These are phyloP conservation scores for Nothopassalora personata DNA, from an alignment of 2,329 filamentous ascomycete species.

Conservation along the genomic window DNA sequence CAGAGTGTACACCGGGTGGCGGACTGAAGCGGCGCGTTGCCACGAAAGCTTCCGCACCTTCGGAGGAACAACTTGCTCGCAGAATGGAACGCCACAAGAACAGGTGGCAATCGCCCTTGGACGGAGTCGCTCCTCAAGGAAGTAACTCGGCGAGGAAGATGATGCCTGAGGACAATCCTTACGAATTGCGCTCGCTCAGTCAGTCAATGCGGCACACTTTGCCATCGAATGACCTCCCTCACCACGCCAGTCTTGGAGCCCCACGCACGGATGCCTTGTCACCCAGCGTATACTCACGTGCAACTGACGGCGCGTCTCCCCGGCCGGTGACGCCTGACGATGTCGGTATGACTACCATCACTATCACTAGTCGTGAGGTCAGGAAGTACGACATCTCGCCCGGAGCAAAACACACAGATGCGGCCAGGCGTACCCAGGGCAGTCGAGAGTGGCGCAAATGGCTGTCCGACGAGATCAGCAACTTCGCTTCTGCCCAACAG, in stretches of 20 bases:
- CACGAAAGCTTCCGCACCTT: constrained; percentile 29
- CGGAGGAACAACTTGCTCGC: constrained; percentile 36
- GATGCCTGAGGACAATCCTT: constrained; percentile 28
- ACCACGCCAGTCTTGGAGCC: constrained; percentile 12
- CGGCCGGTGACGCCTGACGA: constrained; percentile 24
- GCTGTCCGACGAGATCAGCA: constrained; percentile 42
- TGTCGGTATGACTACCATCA: constrained; percentile 36
- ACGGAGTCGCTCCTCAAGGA: constrained; percentile 31
- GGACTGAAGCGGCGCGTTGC: constrained; percentile 20
- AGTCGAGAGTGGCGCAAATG: constrained; percentile 45
- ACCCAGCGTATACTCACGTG: constrained; percentile 45
- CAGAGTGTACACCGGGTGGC: constrained; percentile 9
- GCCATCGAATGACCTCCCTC: constrained; percentile 19
- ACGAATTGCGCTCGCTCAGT: constrained; percentile 26
- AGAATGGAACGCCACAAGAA: constrained; percentile 36
- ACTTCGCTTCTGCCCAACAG: constrained; percentile 12
- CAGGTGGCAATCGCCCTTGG: constrained; percentile 40
- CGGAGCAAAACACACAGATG: constrained; percentile 14
- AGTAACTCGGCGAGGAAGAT: constrained; percentile 26
- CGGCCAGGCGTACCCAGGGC: constrained; percentile 17
- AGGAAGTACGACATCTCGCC: constrained; percentile 38
- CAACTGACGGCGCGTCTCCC: constrained; percentile 37
- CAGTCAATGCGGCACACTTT: constrained; percentile 10
- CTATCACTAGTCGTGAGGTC: constrained; percentile 41
- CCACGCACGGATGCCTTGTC: constrained; percentile 26